Percentiles rank a stretch among this genome's conserved stretches.
Conservation (phyloP, 352 stramenopile genomes). For the Pythium periplocum region DNA sequence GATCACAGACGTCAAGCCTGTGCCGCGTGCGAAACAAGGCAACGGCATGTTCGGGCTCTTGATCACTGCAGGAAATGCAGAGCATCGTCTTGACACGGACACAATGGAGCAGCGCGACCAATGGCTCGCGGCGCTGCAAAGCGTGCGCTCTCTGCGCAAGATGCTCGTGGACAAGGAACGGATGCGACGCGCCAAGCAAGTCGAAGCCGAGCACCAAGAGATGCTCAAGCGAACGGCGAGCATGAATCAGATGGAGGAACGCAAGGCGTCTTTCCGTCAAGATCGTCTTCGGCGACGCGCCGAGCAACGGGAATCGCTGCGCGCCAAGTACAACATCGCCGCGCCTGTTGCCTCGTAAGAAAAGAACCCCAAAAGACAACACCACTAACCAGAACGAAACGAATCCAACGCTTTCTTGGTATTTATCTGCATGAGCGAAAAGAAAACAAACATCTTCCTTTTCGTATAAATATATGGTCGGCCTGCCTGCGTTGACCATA, state of each 20-base stretch:
- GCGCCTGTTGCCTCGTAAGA: slow-evolving; percentile 3
- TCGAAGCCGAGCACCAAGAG: slow-evolving; percentile 57
- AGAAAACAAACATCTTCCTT: no score
- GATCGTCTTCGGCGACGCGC: slow-evolving; percentile 51
- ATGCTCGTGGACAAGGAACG: slow-evolving; percentile 37
- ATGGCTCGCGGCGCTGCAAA: slow-evolving; percentile 54
- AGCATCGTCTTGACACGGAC: slow-evolving; percentile 55
- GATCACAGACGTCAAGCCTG: slow-evolving; percentile 46
- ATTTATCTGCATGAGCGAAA: no score
- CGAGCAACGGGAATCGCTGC: slow-evolving; percentile 57
- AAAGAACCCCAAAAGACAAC: no score
- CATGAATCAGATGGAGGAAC: slow-evolving; percentile 45
- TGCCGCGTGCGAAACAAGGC: slow-evolving; percentile 34
- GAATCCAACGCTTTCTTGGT: no score
- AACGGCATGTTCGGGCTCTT: slow-evolving; percentile 49
- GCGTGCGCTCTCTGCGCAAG: slow-evolving; percentile 37
- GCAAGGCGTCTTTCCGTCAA: slow-evolving; percentile 63
- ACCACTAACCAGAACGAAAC: no score
- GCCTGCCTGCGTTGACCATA: no score
- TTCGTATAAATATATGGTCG: no score
- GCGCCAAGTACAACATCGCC: slow-evolving; percentile 60
- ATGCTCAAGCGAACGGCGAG: slow-evolving; percentile 47
- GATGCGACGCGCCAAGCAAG: slow-evolving; percentile 47
- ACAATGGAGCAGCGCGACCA: slow-evolving; percentile 41
- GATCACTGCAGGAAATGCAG: slow-evolving; percentile 35